Conservation (phyloP, 129 eudicot species). For the Tagetes patula region DNA sequence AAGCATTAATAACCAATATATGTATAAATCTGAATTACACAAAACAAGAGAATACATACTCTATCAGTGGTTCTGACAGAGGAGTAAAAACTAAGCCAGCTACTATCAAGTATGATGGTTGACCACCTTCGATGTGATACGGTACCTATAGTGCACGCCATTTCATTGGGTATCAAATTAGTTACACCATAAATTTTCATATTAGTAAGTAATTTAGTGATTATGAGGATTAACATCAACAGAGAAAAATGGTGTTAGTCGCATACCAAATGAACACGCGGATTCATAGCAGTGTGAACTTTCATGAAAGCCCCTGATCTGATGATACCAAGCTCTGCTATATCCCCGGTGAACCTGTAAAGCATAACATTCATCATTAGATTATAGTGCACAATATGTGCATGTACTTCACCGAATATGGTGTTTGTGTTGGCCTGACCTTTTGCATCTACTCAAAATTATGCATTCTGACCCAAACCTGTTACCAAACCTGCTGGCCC, state of each 20-base stretch:
- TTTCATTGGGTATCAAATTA: conserved; percentile 10
- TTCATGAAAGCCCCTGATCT: conserved; percentile 72
- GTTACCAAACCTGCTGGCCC: not conserved
- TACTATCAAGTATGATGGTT: conserved; percentile 84
- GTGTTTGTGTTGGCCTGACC: not conserved
- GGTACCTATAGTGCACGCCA: conserved; percentile 66
- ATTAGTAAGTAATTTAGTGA: conserved; percentile 2
- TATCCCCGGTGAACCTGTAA: conserved; percentile 83
- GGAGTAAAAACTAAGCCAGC: conserved; percentile 98
- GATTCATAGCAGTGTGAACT: conserved; percentile 64
- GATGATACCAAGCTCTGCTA: conserved; percentile 84
- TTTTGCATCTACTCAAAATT: conserved; percentile 3
- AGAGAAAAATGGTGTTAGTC: conserved; percentile 17
- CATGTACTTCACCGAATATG: conserved; percentile 16
- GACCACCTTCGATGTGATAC: conserved; percentile 86
- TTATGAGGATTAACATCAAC: not conserved
- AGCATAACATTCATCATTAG: conserved; percentile 13
- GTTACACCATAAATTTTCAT: conserved; percentile 11
- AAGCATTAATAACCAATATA: conserved; percentile 14
- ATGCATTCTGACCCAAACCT: not conserved
- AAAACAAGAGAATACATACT: conserved; percentile 46
- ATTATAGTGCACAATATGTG: conserved; percentile 7
- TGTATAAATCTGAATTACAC: not conserved
- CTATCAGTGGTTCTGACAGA: conserved; percentile 90
- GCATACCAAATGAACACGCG: conserved; percentile 82